Percentiles rank a stretch among this genome's conserved stretches.
These are phyloP conservation scores for Leishmania gerbilli DNA, from an alignment of 208 protist species.

Conservation along the genomic window DNA sequence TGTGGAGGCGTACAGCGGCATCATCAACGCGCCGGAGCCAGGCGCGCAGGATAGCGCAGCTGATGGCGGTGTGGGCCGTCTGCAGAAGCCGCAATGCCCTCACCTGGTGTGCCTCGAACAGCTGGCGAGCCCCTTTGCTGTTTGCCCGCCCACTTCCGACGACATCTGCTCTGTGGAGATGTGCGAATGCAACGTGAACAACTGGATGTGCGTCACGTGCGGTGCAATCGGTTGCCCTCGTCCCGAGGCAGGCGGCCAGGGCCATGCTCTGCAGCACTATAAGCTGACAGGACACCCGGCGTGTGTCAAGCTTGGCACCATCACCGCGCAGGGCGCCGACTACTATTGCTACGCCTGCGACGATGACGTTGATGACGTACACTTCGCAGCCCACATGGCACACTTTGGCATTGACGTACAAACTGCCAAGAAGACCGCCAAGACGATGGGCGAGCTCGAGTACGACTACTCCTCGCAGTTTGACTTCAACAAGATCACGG, in stretches of 20 bases:
- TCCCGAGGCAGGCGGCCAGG: conserved; percentile 94
- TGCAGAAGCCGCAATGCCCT: conserved; percentile 65
- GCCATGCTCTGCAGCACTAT: conserved; percentile 94
- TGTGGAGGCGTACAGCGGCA: conserved; percentile 50
- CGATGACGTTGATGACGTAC: conserved; percentile 94
- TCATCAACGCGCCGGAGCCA: conserved; percentile 61
- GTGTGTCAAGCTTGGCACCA: conserved; percentile 97
- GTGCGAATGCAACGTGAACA: conserved; percentile 91
- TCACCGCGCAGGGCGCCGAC: conserved; percentile 86
- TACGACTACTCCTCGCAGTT: conserved; percentile 96
- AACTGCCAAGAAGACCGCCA: conserved; percentile 93
- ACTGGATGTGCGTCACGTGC: conserved; percentile 96
- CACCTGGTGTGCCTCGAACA: conserved; percentile 86
- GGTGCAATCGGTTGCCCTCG: conserved; percentile 94
- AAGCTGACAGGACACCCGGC: conserved; percentile 86
- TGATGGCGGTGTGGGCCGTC: conserved; percentile 17
- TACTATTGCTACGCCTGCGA: conserved; percentile 96
- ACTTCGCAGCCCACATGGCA: conserved; percentile 93
- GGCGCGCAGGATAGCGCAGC: conserved; percentile 48
- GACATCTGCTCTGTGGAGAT: conserved; percentile 50
- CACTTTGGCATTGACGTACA: conserved; percentile 96
- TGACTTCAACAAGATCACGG: conserved; percentile 93
- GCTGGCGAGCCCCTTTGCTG: conserved; percentile 55
- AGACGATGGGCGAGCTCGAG: conserved; percentile 96
- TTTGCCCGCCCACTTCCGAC: conserved; percentile 40